phyloP scores from a whole-genome alignment of 2,329 filamentous ascomycete species.

The Nothophoma quercina region DNA sequence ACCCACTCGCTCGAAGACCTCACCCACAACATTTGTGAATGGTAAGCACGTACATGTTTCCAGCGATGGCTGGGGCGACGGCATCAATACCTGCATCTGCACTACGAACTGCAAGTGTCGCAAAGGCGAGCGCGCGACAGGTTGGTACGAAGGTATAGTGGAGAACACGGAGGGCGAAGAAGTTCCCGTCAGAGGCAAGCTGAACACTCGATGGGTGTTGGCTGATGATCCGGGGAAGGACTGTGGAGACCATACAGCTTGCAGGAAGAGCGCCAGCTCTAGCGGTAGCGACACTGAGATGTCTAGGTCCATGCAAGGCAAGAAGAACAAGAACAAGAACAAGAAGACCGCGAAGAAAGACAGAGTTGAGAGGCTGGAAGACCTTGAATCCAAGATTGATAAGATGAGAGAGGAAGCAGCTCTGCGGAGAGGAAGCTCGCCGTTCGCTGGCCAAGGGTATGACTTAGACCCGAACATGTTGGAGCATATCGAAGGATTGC shows the following conservation, averaged over 20 bases:
- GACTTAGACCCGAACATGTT: background rate
- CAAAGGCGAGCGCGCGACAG: conserved; percentile 34
- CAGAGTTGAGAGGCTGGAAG: background rate
- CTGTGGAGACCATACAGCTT: conserved; percentile 34
- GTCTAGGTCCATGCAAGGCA: background rate
- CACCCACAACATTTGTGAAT: background rate
- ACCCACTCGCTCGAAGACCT: background rate
- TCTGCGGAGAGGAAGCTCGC: background rate
- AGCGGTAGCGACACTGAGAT: conserved; percentile 1
- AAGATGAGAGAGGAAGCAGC: background rate
- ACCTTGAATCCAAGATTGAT: background rate
- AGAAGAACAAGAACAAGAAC: background rate
- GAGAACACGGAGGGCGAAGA: conserved; percentile 8
- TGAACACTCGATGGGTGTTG: conserved; percentile 31
- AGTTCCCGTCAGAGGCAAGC: conserved; percentile 26
- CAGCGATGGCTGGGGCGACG: conserved; percentile 24
- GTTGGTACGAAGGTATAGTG: background rate
- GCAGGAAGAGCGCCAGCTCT: conserved; percentile 7
- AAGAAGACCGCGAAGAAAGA: background rate
- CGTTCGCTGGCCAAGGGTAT: background rate
- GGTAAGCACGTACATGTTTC: too few relatives aligned
- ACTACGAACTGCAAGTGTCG: conserved; percentile 39
- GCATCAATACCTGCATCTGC: conserved; percentile 41
- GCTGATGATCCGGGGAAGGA: conserved; percentile 36
- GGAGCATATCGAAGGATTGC: background rate